A percentile compares a stretch with the other conserved stretches of the same genome.
Conservation (phyloP, 805 yeast genomes). For the Isabelozyma pseudorhagii region DNA sequence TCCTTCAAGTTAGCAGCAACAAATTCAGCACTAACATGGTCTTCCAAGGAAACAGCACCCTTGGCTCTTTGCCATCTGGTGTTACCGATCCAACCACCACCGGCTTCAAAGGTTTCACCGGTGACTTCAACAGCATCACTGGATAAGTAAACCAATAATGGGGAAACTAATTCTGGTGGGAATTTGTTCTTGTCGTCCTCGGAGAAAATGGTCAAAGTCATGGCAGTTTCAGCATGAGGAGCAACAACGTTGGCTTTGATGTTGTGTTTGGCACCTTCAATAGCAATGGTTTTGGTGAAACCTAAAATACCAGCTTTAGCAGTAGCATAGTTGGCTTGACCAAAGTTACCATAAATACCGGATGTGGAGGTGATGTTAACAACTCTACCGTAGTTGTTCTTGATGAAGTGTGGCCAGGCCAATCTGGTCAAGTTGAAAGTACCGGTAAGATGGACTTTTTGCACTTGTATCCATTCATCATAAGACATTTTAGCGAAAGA, state of each 20-base stretch:
- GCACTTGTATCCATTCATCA: slow-evolving; percentile 77
- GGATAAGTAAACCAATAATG: slow-evolving; percentile 76
- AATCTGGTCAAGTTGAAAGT: slow-evolving; percentile 79
- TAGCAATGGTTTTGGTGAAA: slow-evolving; percentile 78
- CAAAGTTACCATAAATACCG: slow-evolving; percentile 96
- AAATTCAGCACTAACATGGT: slow-evolving; percentile 60
- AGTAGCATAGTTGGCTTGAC: slow-evolving; percentile 93
- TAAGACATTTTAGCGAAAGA: slow-evolving; percentile 83
- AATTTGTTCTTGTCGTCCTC: slow-evolving; percentile 78
- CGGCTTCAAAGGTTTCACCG: slow-evolving; percentile 87
- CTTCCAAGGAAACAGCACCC: slow-evolving; percentile 68
- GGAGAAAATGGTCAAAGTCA: slow-evolving; percentile 86
- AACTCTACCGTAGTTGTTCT: slow-evolving; percentile 77
- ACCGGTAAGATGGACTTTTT: slow-evolving; percentile 79
- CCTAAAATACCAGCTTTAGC: slow-evolving; percentile 91
- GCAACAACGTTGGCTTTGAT: slow-evolving; percentile 83
- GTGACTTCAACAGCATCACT: slow-evolving; percentile 67
- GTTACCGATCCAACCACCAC: slow-evolving; percentile 95
- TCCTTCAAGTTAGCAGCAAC: slow-evolving; percentile 64
- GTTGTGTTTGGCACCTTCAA: slow-evolving; percentile 80
- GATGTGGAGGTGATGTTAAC: slow-evolving; percentile 93
- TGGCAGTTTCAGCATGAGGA: slow-evolving; percentile 97
- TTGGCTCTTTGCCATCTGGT: slow-evolving; percentile 94
- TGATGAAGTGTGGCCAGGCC: slow-evolving; percentile 86
- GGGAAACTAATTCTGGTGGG: slow-evolving; percentile 88